Base-by-base conservation (phyloP, 768 basidiomycete species). In the Rhodotorula graminis region DNA sequence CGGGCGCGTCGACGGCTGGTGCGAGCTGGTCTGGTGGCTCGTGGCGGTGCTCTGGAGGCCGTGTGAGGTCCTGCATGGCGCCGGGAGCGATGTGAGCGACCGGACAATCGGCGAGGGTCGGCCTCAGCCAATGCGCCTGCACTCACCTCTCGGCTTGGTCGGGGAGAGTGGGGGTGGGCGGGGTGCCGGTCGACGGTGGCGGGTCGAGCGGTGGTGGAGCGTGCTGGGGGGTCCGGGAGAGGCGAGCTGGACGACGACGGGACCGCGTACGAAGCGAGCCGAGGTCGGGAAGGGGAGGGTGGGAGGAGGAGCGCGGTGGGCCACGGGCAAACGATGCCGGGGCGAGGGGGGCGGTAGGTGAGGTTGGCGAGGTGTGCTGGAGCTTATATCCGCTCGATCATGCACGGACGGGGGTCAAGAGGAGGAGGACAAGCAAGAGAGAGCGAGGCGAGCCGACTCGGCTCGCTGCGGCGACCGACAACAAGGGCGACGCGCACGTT, bases 281-380 rank as follows among this genome's bases (percentile, higher is more conserved):
- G 12, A 25, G 14, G 40, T 27, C 58, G 23, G 61, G 21, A 31
- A 16, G 46, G 29, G 61, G 29, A 18, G 61, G 46, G 18, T 2
- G 61, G 29, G 29, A 18, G 27, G 8, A 15, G 21, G 44, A 44
- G 44, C 11, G 46, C 61, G 61, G 27, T 12, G n/a, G 46, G 15
- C 61, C 46, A 61, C 61, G 16, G 12, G 61, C 61, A 23, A 19
- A 61, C 61, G 61, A 61, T 61, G 61, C 61, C 9, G 61, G 61
- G 46, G 46, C 31, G 19, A 18, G 57, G 25, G 57, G 29, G 46
- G 6, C 14, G 19, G 19, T 31, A 16, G 15, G 61, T 7, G 27
- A 23, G 27, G 2, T 31, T 31, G 25, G 9, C 9, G 7, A 3
- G 29, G 7, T 47, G 18, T 37, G 37, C 37, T 37, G 37, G 37